Conservation (phyloP, 352 stramenopile genomes). For the Blastocystis sp. region DNA sequence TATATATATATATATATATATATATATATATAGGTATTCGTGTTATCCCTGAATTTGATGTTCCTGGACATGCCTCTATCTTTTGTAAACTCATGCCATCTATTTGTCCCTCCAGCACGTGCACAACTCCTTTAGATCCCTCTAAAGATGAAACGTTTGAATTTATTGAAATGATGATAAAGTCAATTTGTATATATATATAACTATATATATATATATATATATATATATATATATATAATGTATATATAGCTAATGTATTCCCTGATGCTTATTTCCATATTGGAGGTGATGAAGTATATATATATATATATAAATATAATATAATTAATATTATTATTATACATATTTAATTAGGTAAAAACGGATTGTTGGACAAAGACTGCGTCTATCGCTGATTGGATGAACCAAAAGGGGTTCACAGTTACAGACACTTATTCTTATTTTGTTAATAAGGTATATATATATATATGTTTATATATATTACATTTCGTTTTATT, state of each 20-base stretch:
- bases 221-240: too few species aligned
- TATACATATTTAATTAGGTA: too few species aligned
- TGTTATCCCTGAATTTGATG: slow-evolving; percentile 52
- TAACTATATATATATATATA: too few species aligned
- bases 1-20: too few species aligned
- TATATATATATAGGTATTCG: too few species aligned
- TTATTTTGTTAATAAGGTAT: slow-evolving; percentile 47
- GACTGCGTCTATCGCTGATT: slow-evolving; percentile 41
- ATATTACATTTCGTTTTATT: too few species aligned
- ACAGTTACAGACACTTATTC: slow-evolving; percentile 44
- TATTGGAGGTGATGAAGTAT: slow-evolving; percentile 54
- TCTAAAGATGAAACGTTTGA: slow-evolving; percentile 40
- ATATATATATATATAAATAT: too few species aligned
- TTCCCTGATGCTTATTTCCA: slow-evolving; percentile 51
- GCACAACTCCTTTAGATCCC: slow-evolving; percentile 40
- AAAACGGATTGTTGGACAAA: slow-evolving; percentile 44
- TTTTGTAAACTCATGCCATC: slow-evolving; percentile 37
- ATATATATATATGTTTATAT: too few species aligned
- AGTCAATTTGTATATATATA: too few species aligned
- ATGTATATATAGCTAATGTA: slow-evolving; percentile 19
- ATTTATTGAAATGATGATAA: slow-evolving; percentile 40
- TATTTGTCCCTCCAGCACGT: slow-evolving; percentile 38
- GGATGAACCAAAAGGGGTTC: slow-evolving; percentile 43
- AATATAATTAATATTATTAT: too few species aligned
- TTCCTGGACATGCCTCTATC: slow-evolving; percentile 48